Evolutionary conservation across 768 basidiomycete genomes (phyloP).

Genomic region (Sarcomyxa edulis): DNA sequence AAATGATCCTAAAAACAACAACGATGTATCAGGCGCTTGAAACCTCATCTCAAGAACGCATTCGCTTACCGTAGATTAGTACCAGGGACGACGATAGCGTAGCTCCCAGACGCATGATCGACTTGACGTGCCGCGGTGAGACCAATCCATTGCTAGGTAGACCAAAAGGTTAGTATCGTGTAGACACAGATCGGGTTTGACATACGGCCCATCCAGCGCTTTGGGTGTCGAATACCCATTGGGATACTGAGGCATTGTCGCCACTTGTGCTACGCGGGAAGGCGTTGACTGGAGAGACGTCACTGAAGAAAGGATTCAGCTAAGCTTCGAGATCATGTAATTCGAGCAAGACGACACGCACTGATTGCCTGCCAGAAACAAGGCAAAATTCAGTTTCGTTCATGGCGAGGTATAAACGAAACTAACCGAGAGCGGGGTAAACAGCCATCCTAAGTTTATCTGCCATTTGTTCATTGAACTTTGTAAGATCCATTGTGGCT

Average conservation of each 20-base stretch:
- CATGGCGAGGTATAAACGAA: neutral
- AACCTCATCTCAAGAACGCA: neutral
- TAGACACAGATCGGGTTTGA: slow-evolving; percentile 3
- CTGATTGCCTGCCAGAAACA: slow-evolving; percentile 16
- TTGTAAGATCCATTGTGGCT: slow-evolving; percentile 37
- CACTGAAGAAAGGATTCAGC: slow-evolving; percentile 28
- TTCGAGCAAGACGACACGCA: slow-evolving; percentile 1
- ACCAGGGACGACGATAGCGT: slow-evolving; percentile 40
- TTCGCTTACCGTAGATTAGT: slow-evolving; percentile 41
- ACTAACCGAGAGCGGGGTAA: slow-evolving; percentile 43
- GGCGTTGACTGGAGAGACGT: slow-evolving; percentile 50
- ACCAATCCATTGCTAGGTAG: slow-evolving; percentile 42
- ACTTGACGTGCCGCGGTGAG: slow-evolving; percentile 35
- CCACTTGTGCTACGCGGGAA: slow-evolving; percentile 47
- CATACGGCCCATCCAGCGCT: slow-evolving; percentile 43
- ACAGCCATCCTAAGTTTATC: slow-evolving; percentile 34
- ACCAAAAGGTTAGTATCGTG: neutral
- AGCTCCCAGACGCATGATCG: slow-evolving; percentile 49
- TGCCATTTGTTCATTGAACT: slow-evolving; percentile 42
- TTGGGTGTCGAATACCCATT: slow-evolving; percentile 56
- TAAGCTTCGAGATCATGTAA: neutral
- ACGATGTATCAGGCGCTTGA: neutral
- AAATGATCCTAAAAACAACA: slow-evolving; percentile 38
- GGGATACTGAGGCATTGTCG: slow-evolving; percentile 25
- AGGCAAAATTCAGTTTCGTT: neutral